These are phyloP conservation scores for Diplodia intermedia DNA, from an alignment of 2,329 filamentous ascomycete genomes.

Conservation along the genomic window DNA sequence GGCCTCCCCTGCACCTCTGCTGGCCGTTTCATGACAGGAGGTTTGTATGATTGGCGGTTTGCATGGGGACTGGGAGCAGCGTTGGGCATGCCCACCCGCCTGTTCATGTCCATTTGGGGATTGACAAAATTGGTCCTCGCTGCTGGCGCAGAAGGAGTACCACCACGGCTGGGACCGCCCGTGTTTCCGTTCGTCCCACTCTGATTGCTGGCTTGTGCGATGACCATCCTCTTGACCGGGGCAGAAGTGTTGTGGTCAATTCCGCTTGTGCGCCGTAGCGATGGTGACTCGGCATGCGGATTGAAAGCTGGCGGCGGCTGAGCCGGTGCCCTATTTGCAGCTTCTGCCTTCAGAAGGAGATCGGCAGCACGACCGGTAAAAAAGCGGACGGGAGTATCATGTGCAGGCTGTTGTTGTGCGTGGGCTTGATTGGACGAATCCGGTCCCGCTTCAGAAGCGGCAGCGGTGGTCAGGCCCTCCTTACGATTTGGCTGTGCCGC, in stretches of 20 bases:
- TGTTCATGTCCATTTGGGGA: constrained; percentile 54
- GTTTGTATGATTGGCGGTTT: constrained; percentile 55
- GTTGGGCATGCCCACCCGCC: constrained; percentile 59
- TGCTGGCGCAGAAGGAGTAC: neutral
- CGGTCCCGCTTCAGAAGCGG: constrained; percentile 35
- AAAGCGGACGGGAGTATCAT: constrained; percentile 51
- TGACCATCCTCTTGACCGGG: constrained; percentile 59
- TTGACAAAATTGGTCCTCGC: constrained; percentile 54
- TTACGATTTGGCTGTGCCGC: constrained; percentile 7
- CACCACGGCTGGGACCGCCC: constrained; percentile 12
- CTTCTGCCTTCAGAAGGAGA: constrained; percentile 46
- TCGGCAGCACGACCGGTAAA: constrained; percentile 55
- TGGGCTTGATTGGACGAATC: constrained; percentile 35
- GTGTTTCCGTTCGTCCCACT: constrained; percentile 1
- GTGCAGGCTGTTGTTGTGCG: constrained; percentile 38
- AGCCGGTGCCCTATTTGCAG: constrained; percentile 40
- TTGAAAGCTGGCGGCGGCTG: constrained; percentile 52
- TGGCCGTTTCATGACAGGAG: constrained; percentile 44
- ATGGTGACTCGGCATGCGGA: constrained; percentile 65
- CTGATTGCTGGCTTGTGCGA: constrained; percentile 4
- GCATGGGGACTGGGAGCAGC: constrained; percentile 52
- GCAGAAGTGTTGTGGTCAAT: constrained; percentile 81
- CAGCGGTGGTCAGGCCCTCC: constrained; percentile 13
- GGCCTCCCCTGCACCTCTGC: constrained; percentile 40
- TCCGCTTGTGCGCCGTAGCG: constrained; percentile 86